A percentile compares a stretch with the other conserved stretches of the same genome.
Evolutionary conservation across 371 early-diverging fungal species (phyloP).

Genomic region (Batrachochytrium dendrobatidis): DNA sequence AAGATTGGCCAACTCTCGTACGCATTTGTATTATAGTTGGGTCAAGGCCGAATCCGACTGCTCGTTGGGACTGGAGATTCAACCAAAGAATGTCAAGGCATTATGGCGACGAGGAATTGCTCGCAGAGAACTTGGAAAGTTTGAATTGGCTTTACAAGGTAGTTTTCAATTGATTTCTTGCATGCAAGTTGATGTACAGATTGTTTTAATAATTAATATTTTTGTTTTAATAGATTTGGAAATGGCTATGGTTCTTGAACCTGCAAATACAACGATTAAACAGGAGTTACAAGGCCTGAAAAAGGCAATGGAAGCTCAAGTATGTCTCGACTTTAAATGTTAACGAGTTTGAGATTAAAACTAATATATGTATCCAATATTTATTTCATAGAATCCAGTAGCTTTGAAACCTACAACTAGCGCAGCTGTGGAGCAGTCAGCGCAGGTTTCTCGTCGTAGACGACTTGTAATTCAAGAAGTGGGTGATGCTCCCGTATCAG

Average conservation of each 20-base stretch:
- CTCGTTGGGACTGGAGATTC: constrained; percentile 51
- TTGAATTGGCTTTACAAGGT: constrained; percentile 55
- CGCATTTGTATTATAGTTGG: constrained; percentile 37
- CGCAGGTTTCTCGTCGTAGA: constrained; percentile 7
- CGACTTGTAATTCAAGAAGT: constrained; percentile 20
- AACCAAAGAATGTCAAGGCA: constrained; percentile 72
- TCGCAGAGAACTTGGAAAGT: constrained; percentile 47
- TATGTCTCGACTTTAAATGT: neutral
- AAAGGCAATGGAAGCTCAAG: neutral
- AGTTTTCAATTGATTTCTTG: neutral
- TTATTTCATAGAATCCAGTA: neutral
- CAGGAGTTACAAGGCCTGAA: constrained; percentile 43
- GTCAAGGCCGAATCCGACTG: constrained; percentile 66
- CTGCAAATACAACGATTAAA: constrained; percentile 54
- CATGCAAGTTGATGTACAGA: constrained; percentile 8
- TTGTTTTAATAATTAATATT: neutral
- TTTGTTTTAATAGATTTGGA: constrained; percentile 46
- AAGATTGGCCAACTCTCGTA: neutral
- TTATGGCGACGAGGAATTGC: constrained; percentile 75
- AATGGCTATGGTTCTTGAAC: constrained; percentile 57
- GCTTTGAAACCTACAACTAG: neutral
- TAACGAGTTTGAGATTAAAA: neutral
- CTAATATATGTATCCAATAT: neutral
- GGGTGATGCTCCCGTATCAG: constrained; percentile 14
- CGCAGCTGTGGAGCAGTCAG: neutral